phyloP scores from a whole-genome alignment of 805 yeast genomes.

The Yamadazyma insecticola region DNA sequence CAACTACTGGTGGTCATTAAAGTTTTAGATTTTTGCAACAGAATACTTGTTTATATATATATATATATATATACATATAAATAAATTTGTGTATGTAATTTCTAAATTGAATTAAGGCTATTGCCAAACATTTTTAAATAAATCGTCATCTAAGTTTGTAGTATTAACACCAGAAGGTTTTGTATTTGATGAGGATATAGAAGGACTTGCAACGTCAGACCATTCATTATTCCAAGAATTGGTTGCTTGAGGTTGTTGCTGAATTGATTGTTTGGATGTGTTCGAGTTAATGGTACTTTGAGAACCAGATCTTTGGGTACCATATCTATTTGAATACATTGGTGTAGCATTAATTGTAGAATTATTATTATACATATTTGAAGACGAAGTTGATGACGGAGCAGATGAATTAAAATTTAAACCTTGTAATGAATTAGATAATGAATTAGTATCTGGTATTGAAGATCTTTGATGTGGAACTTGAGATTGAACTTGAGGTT shows the following conservation, averaged over 20 bases:
- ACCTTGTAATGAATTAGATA: slow-evolving; percentile 21
- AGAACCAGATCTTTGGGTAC: slow-evolving; percentile 2
- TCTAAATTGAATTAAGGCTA: no score
- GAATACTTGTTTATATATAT: background rate
- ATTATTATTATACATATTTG: no score
- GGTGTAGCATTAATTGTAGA: no score
- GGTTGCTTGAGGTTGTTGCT: background rate
- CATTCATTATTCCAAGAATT: slow-evolving; percentile 20
- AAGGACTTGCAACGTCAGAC: slow-evolving; percentile 17
- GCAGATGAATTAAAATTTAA: slow-evolving; percentile 12
- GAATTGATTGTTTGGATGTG: slow-evolving; percentile 3
- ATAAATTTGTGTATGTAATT: no score
- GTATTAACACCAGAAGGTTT: slow-evolving; percentile 2
- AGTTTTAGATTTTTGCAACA: no score
- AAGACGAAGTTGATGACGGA: background rate
- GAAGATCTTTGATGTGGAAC: slow-evolving; percentile 1
- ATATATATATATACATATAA: background rate
- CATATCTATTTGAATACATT: slow-evolving; percentile 1
- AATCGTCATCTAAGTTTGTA: slow-evolving; percentile 49
- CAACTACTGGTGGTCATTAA: slow-evolving; percentile 69
- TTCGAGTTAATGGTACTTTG: slow-evolving; percentile 4
- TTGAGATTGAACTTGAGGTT: slow-evolving; percentile 5
- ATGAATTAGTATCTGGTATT: slow-evolving; percentile 8
- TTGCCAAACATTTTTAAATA: slow-evolving; percentile 68
- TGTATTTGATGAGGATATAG: slow-evolving; percentile 9